A percentile compares a stretch with the other conserved stretches of the same genome.
Evolutionary conservation across 1,139 yeast species (phyloP).

Genomic region (Zygoascus meyerae): DNA sequence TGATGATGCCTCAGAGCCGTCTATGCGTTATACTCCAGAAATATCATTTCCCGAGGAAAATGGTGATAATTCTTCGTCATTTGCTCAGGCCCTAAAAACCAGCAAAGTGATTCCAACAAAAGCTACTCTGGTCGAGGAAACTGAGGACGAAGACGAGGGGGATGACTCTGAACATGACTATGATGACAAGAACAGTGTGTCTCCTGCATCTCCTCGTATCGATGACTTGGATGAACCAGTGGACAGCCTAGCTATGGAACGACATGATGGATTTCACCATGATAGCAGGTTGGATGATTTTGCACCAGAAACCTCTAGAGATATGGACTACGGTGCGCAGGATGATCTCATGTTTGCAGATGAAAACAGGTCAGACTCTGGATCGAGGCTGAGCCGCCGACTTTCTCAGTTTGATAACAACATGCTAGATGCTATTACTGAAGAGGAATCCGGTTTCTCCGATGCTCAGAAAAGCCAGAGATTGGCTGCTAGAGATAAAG

Average conservation of each 20-base stretch:
- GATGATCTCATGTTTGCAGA: slow-evolving; percentile 4
- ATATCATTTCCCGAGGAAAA: neutral
- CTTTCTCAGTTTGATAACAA: slow-evolving; percentile 7
- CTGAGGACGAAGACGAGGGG: slow-evolving; percentile 25
- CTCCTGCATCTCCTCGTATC: neutral
- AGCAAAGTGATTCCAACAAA: slow-evolving; percentile 30
- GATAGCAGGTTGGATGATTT: neutral
- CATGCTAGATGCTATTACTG: slow-evolving; percentile 9
- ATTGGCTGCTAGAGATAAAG: neutral
- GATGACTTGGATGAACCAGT: neutral
- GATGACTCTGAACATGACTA: slow-evolving; percentile 16
- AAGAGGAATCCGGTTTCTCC: slow-evolving; percentile 7
- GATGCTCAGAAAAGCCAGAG: neutral
- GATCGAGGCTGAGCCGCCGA: slow-evolving; percentile 3
- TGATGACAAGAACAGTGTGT: slow-evolving; percentile 20
- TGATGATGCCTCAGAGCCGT: neutral
- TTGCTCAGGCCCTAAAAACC: slow-evolving; percentile 16
- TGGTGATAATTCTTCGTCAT: slow-evolving; percentile 4
- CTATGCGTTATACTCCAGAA: neutral
- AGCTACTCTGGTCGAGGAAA: slow-evolving; percentile 29
- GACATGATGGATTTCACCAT: neutral
- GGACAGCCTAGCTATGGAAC: neutral
- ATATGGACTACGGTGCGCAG: neutral
- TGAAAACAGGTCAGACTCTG: neutral
- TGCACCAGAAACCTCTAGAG: neutral